Base-by-base conservation (phyloP, 2,329 filamentous ascomycete species). In the Aureobasidium sp. region DNA sequence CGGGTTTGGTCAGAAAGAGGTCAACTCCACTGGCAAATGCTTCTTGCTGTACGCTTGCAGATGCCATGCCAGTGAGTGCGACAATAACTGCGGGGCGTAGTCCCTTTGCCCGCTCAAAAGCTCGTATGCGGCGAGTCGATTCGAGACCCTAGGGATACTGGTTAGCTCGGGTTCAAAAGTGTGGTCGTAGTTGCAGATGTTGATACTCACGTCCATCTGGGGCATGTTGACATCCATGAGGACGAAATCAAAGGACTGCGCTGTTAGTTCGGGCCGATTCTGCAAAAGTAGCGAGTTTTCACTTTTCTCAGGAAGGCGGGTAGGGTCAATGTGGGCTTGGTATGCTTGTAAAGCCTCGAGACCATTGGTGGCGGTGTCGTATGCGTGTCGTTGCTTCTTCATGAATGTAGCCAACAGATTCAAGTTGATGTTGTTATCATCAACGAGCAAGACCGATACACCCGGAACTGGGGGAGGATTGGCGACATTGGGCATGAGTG, bases 261-360 rank as follows among this genome's bases (percentile, higher is more conserved):
- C 37, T 10, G n/a, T 51, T 1, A 50, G 9, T 19, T 42, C 10
- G 11, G 19, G n/a, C 8, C 15, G 21, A 1, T 45, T 31, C 29
- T 38, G 42, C 3, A 29, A 15, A 7, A 43, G 40, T 8, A 27
- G 35, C 7, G 42, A 40, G 11, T 40, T 37, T 3, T 50, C 42
- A 19, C 33, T 62, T 3, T 67, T 63, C 66, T 65, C 35, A 1
- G 72, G 43, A 8, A 42, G 17, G 9, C 25, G 55, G 4, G 25
- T 31, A 0, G 60, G 50, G 8, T 61, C 60, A 33, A 64, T 29
- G 4, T 63, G 62, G 65, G 64, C 47, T 21, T 74, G 68, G 49
- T 75, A 77, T 21, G 69, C 68, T 10, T 77, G 67, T 0, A 81
- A 71, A 2, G 79, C 79, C 62, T 80, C 73, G 1, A 75, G 70